These are phyloP conservation scores for Cerioporus squamosus DNA, from an alignment of 1,284 basidiomycete genomes.

Conservation along the genomic window DNA sequence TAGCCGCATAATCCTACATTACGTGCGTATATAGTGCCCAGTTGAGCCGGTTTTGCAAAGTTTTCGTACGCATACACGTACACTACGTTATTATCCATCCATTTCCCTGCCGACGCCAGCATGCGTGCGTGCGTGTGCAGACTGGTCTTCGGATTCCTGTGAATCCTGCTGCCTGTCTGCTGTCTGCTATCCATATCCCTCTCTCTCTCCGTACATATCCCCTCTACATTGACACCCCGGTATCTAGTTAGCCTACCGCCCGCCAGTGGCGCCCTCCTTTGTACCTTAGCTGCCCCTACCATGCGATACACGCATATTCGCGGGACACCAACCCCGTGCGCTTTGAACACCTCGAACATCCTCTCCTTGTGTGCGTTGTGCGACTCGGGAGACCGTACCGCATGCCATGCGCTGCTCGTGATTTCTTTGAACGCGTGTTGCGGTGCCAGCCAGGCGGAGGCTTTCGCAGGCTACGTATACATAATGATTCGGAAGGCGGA, in stretches of 20 bases:
- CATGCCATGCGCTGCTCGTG: too few relatives aligned
- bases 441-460: too few relatives aligned
- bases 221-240: constrained; percentile 1
- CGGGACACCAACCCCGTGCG: background rate
- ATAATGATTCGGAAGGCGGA: too few relatives aligned
- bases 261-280: background rate
- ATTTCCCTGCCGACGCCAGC: background rate
- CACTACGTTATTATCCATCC: constrained; percentile 23
- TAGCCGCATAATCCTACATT: constrained; percentile 23
- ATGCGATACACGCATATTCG: background rate
- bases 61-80: constrained; percentile 6
- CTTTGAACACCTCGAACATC: background rate
- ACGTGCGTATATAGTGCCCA: constrained; percentile 20
- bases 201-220: background rate
- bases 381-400: too few relatives aligned
- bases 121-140: too few relatives aligned
- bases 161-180: too few relatives aligned
- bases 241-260: constrained; percentile 1
- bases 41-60: too few relatives aligned
- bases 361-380: too few relatives aligned
- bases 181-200: too few relatives aligned
- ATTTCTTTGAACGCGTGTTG: too few relatives aligned
- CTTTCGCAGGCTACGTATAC: too few relatives aligned
- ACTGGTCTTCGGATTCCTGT: too few relatives aligned
- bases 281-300: background rate